These are phyloP conservation scores for Podospora conica DNA, from an alignment of 495 filamentous ascomycete genomes.

Conservation along the genomic window DNA sequence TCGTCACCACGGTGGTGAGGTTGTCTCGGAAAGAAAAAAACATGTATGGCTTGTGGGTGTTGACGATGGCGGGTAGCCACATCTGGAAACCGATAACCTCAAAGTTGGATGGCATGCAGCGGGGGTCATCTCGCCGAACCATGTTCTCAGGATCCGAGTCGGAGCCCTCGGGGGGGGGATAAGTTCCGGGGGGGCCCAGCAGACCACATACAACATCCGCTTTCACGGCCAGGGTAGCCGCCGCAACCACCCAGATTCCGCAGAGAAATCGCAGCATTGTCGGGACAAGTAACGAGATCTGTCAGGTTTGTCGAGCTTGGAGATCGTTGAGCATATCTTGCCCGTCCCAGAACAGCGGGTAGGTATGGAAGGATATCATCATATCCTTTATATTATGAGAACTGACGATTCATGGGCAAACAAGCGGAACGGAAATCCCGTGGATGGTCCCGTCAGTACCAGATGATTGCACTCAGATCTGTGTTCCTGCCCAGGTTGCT, in stretches of 20 bases:
- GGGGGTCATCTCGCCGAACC: too few species aligned
- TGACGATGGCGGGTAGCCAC: not conserved
- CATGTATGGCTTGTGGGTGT: not conserved
- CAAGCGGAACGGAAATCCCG: not conserved
- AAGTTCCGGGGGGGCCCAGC: too few species aligned
- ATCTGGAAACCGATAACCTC: not conserved
- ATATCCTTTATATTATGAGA: not conserved
- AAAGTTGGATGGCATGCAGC: too few species aligned
- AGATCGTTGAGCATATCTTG: conserved; percentile 8
- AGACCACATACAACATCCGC: too few species aligned
- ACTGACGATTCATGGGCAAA: not conserved
- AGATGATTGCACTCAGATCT: conserved; percentile 16
- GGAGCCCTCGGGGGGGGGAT: too few species aligned
- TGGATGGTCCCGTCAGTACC: conserved; percentile 3
- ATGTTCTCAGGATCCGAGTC: too few species aligned
- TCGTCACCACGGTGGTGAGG: conserved; percentile 19
- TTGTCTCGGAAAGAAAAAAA: not conserved
- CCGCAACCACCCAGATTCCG: not conserved
- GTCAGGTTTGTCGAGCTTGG: conserved; percentile 16
- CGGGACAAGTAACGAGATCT: not conserved
- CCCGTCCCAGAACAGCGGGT: not conserved
- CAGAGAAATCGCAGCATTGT: not conserved
- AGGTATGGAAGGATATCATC: not conserved
- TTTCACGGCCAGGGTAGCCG: not conserved
- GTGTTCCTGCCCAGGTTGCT: not conserved